These are phyloP conservation scores for Daphne laureola DNA, from an alignment of 441 rosid species.

Conservation along the genomic window DNA sequence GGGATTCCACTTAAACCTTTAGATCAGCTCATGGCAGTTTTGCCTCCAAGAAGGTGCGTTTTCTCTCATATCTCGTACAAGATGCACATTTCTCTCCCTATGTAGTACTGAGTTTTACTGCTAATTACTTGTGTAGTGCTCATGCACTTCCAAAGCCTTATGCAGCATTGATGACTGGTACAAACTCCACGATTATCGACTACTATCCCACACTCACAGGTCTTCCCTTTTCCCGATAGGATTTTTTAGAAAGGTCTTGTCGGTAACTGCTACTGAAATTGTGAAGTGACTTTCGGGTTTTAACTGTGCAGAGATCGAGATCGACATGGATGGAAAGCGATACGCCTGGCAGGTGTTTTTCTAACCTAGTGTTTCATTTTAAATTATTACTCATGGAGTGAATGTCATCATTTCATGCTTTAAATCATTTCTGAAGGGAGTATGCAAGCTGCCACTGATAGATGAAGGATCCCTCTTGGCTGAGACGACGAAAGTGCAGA, in stretches of 20 bases:
- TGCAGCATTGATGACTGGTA: conserved; percentile 9
- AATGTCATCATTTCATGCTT: background rate
- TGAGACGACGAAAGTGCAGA: conserved; percentile 11
- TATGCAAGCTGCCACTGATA: conserved; percentile 21
- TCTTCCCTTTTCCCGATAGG: background rate
- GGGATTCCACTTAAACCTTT: conserved; percentile 20
- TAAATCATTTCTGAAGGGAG: conserved; percentile 15
- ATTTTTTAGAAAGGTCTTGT: background rate
- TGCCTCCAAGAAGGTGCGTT: conserved; percentile 19
- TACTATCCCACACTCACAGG: conserved; percentile 16
- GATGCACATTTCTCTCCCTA: background rate
- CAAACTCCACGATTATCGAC: conserved; percentile 14
- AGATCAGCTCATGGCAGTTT: conserved; percentile 18
- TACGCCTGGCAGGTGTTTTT: conserved; percentile 20
- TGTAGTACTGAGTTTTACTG: background rate
- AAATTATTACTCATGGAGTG: background rate
- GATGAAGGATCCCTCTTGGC: conserved; percentile 18
- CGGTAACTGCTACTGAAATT: background rate
- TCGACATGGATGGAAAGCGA: conserved; percentile 20
- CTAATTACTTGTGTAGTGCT: conserved; percentile 9
- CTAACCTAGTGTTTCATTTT: background rate
- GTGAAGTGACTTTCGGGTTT: background rate
- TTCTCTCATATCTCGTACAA: too few relatives aligned
- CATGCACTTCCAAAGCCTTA: conserved; percentile 19
- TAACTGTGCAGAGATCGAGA: conserved; percentile 7